Conservation (phyloP, 2,329 filamentous ascomycete species). For the Triangularia setosa region DNA sequence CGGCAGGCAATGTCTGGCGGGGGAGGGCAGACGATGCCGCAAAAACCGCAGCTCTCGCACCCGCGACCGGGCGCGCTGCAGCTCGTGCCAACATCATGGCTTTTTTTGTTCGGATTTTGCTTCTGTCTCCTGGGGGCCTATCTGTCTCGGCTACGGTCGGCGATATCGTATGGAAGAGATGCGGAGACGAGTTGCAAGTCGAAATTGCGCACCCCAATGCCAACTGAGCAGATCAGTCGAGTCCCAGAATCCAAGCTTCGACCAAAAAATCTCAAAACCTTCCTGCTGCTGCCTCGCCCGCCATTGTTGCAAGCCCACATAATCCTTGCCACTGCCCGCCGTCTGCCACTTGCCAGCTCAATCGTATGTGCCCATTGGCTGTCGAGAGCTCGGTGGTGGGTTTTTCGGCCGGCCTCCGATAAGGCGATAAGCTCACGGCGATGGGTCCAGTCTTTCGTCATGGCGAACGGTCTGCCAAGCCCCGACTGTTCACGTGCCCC, state of each 20-base stretch:
- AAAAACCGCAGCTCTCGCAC: slow-evolving; percentile 31
- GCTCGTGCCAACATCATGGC: slow-evolving; percentile 38
- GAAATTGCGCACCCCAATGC: not conserved
- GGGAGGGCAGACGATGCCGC: slow-evolving; percentile 29
- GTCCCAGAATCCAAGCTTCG: not conserved
- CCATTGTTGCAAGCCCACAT: not conserved
- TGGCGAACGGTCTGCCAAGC: slow-evolving; percentile 3
- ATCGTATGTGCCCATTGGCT: not conserved
- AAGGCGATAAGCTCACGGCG: not conserved
- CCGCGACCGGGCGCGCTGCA: slow-evolving; percentile 33
- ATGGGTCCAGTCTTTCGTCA: slow-evolving; percentile 16
- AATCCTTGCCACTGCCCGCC: slow-evolving; percentile 4
- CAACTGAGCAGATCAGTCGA: not conserved
- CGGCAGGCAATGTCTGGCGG: slow-evolving; percentile 32
- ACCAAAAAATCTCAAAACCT: slow-evolving; percentile 4
- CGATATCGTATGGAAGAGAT: not conserved
- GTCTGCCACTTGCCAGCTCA: not conserved
- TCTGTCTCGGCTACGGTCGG: not conserved
- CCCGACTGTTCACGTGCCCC: slow-evolving; percentile 21
- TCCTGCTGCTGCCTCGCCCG: not conserved
- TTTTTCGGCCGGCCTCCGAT: not conserved
- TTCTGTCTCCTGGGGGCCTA: not conserved
- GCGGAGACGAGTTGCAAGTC: not conserved
- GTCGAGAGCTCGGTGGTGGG: not conserved
- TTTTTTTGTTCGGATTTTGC: not conserved